Conservation (phyloP, 2,329 filamentous ascomycete genomes). For the Pseudocercospora musae region DNA sequence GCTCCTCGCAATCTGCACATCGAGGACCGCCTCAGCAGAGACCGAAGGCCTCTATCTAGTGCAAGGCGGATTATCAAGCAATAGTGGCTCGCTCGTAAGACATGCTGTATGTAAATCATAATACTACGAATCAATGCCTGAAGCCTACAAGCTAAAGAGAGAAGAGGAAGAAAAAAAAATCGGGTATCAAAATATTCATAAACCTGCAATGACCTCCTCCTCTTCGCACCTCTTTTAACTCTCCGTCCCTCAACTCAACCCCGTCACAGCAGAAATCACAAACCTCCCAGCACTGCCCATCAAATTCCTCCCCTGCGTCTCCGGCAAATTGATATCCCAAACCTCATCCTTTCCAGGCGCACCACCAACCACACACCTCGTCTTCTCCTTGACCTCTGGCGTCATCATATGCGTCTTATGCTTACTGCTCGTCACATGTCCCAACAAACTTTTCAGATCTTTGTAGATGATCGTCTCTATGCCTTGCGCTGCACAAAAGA, state of each 20-base stretch:
- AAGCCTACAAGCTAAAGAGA: neutral
- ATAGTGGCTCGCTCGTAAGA: too few relatives aligned
- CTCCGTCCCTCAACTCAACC: neutral
- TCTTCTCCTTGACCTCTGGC: constrained; percentile 30
- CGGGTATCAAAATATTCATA: neutral
- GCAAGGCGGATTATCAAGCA: too few relatives aligned
- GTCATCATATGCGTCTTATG: constrained; percentile 35
- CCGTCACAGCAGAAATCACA: neutral
- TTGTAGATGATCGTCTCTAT: neutral
- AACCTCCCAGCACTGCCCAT: neutral
- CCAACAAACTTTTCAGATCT: constrained; percentile 31
- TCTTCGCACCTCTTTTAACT: neutral
- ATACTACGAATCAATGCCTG: neutral
- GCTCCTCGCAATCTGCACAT: neutral
- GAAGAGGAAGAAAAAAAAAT: too few relatives aligned
- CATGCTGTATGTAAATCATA: neutral
- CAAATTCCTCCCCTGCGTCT: neutral
- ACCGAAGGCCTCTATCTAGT: too few relatives aligned
- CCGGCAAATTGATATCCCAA: neutral
- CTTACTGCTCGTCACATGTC: constrained; percentile 37
- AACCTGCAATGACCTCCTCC: neutral
- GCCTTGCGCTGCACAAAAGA: constrained; percentile 21
- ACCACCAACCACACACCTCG: constrained; percentile 38
- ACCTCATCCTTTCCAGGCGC: constrained; percentile 18
- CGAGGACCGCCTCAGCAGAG: too few relatives aligned